These are phyloP conservation scores for Fusarium nanum DNA, from an alignment of 2,329 filamentous ascomycete species.

Conservation along the genomic window DNA sequence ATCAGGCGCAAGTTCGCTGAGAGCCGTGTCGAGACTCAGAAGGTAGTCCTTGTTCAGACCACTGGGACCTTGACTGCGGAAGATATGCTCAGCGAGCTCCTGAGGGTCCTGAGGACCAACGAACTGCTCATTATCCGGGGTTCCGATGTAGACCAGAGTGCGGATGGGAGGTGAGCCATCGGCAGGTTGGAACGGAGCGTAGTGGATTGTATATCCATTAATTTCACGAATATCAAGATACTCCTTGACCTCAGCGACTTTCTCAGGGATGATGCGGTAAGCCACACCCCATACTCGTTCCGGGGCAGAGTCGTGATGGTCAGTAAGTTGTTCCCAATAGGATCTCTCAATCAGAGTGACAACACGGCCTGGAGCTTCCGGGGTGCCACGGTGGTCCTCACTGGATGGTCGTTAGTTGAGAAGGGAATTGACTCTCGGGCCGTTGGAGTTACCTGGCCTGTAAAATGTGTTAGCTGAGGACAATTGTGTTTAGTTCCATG, in stretches of 20 bases:
- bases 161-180: slow-evolving; percentile 56
- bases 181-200: slow-evolving; percentile 79
- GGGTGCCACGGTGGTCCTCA: slow-evolving; percentile 94
- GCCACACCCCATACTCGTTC: slow-evolving; percentile 90
- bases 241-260: slow-evolving; percentile 82
- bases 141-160: slow-evolving; percentile 90
- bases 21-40: slow-evolving; percentile 79
- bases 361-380: slow-evolving; percentile 86
- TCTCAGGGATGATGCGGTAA: slow-evolving; percentile 80
- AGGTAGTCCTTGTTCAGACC: slow-evolving; percentile 93
- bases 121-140: slow-evolving; percentile 93
- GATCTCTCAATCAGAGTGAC: slow-evolving; percentile 89
- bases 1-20: slow-evolving; percentile 77
- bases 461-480: slow-evolving; percentile 14
- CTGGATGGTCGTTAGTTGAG: slow-evolving; percentile 58
- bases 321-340: slow-evolving; percentile 84
- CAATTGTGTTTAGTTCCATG: neutral
- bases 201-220: slow-evolving; percentile 95
- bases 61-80: slow-evolving; percentile 80
- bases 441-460: slow-evolving; percentile 50
- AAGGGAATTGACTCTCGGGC: neutral
- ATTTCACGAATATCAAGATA: slow-evolving; percentile 98
- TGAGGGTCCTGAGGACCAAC: slow-evolving; percentile 84
- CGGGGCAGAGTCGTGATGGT: slow-evolving; percentile 70
- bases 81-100: slow-evolving; percentile 82